phyloP scores from a whole-genome alignment of 805 yeast genomes.

The Candida broadrunensis region DNA sequence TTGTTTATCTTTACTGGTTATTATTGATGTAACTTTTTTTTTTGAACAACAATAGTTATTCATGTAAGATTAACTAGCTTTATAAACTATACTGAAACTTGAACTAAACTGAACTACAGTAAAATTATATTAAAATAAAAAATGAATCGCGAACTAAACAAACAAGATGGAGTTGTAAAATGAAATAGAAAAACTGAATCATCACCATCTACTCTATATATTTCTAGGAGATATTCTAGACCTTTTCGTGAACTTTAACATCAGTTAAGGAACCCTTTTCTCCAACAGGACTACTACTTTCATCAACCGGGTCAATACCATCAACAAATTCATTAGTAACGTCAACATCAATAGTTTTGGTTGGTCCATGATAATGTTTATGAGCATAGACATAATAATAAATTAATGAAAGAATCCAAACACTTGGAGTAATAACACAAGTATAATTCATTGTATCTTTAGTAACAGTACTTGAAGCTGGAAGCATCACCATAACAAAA shows the following conservation, averaged over 20 bases:
- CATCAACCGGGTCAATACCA: neutral
- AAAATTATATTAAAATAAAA: too few relatives aligned
- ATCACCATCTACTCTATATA: too few relatives aligned
- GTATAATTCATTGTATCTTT: slow-evolving; percentile 36
- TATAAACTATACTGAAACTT: too few relatives aligned
- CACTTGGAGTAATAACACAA: slow-evolving; percentile 28
- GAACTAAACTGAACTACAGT: too few relatives aligned
- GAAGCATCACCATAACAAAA: slow-evolving; percentile 44
- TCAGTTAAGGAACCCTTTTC: neutral
- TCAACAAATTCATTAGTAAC: neutral
- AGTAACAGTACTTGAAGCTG: slow-evolving; percentile 37
- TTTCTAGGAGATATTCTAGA: too few relatives aligned
- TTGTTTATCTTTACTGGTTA: too few relatives aligned
- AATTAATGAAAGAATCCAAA: slow-evolving; percentile 22
- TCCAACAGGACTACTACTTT: neutral
- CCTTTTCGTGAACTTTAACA: neutral
- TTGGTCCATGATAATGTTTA: slow-evolving; percentile 27
- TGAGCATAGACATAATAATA: slow-evolving; percentile 26
- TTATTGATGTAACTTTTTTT: too few relatives aligned
- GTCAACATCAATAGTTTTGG: slow-evolving; percentile 21
- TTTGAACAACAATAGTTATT: too few relatives aligned
- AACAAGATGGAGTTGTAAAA: too few relatives aligned
- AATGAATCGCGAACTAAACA: too few relatives aligned
- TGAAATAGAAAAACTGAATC: too few relatives aligned
- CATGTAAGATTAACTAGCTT: too few relatives aligned